Conservation (phyloP, 805 yeast species). For the Candida nitratophila region DNA sequence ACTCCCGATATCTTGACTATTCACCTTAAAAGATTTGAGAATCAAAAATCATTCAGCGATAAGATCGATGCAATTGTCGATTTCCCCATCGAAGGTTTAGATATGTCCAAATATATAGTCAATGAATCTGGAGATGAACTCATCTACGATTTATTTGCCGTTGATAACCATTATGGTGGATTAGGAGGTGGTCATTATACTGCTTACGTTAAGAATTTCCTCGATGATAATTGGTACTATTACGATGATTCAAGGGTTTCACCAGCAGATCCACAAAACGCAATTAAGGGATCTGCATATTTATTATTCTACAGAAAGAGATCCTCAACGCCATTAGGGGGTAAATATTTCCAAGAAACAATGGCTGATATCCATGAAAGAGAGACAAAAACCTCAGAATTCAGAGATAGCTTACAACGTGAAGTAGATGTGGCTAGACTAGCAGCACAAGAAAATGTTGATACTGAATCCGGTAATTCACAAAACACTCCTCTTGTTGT, state of each 20-base stretch:
- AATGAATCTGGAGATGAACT: constrained; percentile 27
- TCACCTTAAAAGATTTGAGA: constrained; percentile 86
- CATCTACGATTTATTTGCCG: constrained; percentile 84
- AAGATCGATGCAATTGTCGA: constrained; percentile 80
- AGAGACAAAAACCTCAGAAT: constrained; percentile 8
- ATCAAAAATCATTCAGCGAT: constrained; percentile 77
- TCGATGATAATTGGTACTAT: constrained; percentile 79
- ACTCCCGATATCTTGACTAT: constrained; percentile 86
- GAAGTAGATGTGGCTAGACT: neutral
- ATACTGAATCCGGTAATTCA: neutral
- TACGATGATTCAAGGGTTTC: constrained; percentile 80
- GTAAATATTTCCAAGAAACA: constrained; percentile 33
- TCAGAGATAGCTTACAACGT: neutral
- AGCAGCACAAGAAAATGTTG: neutral
- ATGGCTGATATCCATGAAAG: constrained; percentile 33
- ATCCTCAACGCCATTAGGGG: constrained; percentile 36
- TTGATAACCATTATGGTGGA: constrained; percentile 94
- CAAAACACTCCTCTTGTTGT: neutral
- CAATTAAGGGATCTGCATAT: constrained; percentile 77
- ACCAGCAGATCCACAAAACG: constrained; percentile 48
- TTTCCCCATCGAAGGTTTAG: constrained; percentile 80
- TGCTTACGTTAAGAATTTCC: constrained; percentile 73
- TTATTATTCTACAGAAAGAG: constrained; percentile 72
- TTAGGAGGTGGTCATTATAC: constrained; percentile 98
- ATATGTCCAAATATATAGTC: constrained; percentile 54